These are phyloP conservation scores for Bjerkandera adusta DNA, from an alignment of 1,284 basidiomycete species.

Conservation along the genomic window DNA sequence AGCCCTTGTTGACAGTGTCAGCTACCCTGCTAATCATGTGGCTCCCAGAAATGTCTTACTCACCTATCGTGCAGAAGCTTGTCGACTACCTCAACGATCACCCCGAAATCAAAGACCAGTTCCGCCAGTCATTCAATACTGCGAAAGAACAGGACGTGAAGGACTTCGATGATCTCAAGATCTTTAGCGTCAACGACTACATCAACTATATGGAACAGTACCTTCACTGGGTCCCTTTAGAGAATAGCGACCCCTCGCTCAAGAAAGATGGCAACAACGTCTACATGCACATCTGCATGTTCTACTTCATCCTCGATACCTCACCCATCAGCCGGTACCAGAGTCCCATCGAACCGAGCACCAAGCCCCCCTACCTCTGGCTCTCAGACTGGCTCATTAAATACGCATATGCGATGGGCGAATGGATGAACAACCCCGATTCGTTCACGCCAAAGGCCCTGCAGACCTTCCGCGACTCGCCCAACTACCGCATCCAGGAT, in stretches of 20 bases:
- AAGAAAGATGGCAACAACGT: conserved; percentile 18
- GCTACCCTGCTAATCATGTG: too few relatives aligned
- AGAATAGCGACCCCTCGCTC: conserved; percentile 12
- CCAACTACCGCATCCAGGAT: conserved; percentile 19
- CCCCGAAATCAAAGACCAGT: conserved; percentile 14
- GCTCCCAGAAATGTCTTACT: background rate
- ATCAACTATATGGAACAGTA: conserved; percentile 14
- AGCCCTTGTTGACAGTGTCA: too few relatives aligned
- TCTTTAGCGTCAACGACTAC: conserved; percentile 19
- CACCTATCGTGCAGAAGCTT: conserved; percentile 17
- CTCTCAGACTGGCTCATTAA: conserved; percentile 20
- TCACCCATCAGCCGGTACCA: conserved; percentile 12
- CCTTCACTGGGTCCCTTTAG: conserved; percentile 17
- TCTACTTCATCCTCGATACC: conserved; percentile 20
- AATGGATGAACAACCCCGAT: conserved; percentile 16
- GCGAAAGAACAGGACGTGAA: conserved; percentile 11
- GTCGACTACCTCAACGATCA: conserved; percentile 13
- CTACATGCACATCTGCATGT: conserved; percentile 18
- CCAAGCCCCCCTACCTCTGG: conserved; percentile 13
- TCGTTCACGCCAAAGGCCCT: conserved; percentile 16
- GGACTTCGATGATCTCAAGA: conserved; percentile 15
- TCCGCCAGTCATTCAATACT: conserved; percentile 12
- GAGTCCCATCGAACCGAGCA: conserved; percentile 16
- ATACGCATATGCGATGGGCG: conserved; percentile 19
- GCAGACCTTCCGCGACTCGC: conserved; percentile 13